These are phyloP conservation scores for Cryptococcus sp. DNA, from an alignment of 1,284 basidiomycete species.

Conservation along the genomic window DNA sequence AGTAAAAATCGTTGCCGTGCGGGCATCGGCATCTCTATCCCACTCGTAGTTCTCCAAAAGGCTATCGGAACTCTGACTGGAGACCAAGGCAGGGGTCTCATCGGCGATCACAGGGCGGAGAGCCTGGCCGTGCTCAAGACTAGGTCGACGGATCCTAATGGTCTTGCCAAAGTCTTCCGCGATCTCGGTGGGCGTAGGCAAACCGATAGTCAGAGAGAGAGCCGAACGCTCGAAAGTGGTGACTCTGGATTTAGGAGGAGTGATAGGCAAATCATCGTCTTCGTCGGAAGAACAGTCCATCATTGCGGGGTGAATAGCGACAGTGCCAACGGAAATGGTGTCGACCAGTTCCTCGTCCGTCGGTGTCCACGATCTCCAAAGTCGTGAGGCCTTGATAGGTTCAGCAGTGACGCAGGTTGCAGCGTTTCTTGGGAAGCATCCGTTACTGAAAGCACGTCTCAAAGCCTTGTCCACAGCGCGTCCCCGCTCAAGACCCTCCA, in stretches of 20 bases:
- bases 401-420: constrained; percentile 10
- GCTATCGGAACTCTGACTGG: background rate
- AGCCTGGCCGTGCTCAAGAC: background rate
- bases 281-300: constrained; percentile 20
- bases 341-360: constrained; percentile 27
- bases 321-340: background rate
- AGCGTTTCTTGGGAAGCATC: constrained; percentile 16
- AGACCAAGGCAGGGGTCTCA: background rate
- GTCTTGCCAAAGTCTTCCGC: background rate
- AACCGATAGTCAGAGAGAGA: background rate
- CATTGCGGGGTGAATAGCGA: constrained; percentile 31
- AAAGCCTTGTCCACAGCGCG: constrained; percentile 42
- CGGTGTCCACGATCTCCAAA: constrained; percentile 33
- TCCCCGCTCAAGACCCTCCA: constrained; percentile 46
- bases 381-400: constrained; percentile 26
- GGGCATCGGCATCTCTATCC: background rate
- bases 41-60: background rate
- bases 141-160: constrained; percentile 1
- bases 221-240: background rate
- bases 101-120: background rate
- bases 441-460: constrained; percentile 44
- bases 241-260: background rate
- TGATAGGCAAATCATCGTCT: constrained; percentile 6
- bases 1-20: background rate
- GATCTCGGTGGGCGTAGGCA: background rate